These are phyloP conservation scores for Mycena crocata DNA, from an alignment of 768 basidiomycete genomes.

Conservation along the genomic window DNA sequence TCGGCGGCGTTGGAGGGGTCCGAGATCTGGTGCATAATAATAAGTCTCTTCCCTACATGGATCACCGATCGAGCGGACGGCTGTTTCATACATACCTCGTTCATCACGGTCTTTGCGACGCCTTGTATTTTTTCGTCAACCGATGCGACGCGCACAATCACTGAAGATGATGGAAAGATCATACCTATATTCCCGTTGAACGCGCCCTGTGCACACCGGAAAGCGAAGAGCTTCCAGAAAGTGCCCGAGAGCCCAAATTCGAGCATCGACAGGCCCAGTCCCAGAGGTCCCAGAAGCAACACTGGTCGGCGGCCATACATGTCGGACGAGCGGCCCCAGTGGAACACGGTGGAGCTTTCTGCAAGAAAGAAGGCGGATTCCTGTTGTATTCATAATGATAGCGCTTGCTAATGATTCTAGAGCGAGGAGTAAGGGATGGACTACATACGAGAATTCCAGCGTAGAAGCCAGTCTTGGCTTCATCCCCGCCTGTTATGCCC, in stretches of 20 bases:
- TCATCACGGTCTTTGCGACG: constrained; percentile 20
- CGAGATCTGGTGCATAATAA: background rate
- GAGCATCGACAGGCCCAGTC: constrained; percentile 35
- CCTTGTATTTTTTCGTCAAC: background rate
- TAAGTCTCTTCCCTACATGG: background rate
- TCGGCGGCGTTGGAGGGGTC: constrained; percentile 22
- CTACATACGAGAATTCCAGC: constrained; percentile 37
- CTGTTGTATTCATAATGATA: constrained; percentile 21
- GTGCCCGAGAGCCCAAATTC: constrained; percentile 39
- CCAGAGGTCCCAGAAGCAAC: constrained; percentile 36
- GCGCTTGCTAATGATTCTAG: background rate
- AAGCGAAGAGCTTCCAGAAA: constrained; percentile 30
- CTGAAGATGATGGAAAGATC: background rate
- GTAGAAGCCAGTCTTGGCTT: constrained; percentile 37
- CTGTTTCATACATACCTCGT: too few species aligned
- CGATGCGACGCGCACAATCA: background rate
- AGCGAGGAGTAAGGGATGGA: background rate
- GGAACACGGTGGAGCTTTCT: constrained; percentile 36
- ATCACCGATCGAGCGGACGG: background rate
- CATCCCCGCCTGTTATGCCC: constrained; percentile 36
- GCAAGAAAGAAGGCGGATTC: constrained; percentile 41
- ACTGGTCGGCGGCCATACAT: constrained; percentile 40
- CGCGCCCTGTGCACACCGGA: constrained; percentile 26
- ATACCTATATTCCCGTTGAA: constrained; percentile 30
- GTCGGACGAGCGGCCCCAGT: constrained; percentile 41